These are phyloP conservation scores for Trifolium repens DNA, from an alignment of 306 rosid genomes.

Conservation along the genomic window DNA sequence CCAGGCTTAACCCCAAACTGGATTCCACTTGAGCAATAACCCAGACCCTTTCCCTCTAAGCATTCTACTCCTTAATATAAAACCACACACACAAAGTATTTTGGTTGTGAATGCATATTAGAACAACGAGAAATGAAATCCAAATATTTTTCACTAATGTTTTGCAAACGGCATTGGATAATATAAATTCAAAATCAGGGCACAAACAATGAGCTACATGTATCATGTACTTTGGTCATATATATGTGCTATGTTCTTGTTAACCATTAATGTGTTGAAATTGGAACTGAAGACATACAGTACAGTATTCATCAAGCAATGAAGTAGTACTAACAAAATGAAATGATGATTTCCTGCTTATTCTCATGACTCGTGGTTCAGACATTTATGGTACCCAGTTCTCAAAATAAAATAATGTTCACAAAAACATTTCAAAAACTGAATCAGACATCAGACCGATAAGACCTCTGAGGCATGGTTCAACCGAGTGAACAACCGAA, in stretches of 20 bases:
- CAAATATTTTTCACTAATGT: not conserved
- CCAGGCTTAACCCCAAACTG: not conserved
- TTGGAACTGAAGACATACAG: not conserved
- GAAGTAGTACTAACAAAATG: not conserved
- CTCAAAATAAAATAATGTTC: not conserved
- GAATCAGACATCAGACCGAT: not conserved
- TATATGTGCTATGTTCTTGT: not conserved
- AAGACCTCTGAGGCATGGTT: not conserved
- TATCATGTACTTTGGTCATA: not conserved
- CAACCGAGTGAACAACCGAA: not conserved
- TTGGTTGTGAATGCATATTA: slow-evolving; percentile 13
- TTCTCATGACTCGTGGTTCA: not conserved
- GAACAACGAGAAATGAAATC: not conserved
- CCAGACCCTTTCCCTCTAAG: slow-evolving; percentile 3
- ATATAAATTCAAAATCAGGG: slow-evolving; percentile 26
- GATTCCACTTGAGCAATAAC: not conserved
- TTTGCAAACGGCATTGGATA: not conserved
- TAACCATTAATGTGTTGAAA: slow-evolving; percentile 9
- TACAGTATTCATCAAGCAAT: not conserved
- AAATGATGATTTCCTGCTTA: not conserved
- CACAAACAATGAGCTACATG: not conserved
- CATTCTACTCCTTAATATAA: slow-evolving; percentile 9
- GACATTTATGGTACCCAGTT: not conserved
- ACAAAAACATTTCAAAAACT: not conserved
- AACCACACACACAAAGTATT: not conserved